Evolutionary conservation across 164 flowering plant genomes (phyloP).

Genomic region (Umbilicus rupestris): DNA sequence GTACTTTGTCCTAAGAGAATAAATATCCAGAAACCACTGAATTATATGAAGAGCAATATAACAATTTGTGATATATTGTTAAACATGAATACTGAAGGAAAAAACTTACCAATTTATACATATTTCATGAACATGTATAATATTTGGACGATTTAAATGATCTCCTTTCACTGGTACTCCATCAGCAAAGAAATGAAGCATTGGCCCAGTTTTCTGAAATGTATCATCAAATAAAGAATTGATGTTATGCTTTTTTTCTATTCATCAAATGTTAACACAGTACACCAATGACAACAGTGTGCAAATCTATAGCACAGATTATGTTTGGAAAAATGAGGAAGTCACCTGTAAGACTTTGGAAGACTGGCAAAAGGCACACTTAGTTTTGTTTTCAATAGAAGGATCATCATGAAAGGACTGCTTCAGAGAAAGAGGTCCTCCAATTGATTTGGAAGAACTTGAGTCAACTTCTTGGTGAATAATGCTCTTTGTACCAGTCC

Average conservation of each 20-base stretch:
- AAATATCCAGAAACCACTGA: not conserved
- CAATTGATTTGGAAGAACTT: constrained; percentile 4
- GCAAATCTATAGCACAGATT: not conserved
- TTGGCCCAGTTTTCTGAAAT: constrained; percentile 45
- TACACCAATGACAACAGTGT: not conserved
- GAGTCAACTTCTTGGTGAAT: not conserved
- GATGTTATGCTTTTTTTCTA: not conserved
- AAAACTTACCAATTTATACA: constrained; percentile 58
- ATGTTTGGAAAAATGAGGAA: not conserved
- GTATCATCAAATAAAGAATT: not conserved
- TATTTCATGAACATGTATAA: constrained; percentile 46
- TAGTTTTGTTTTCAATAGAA: constrained; percentile 5
- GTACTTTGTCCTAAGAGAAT: not conserved
- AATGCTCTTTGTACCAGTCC: constrained; percentile 4
- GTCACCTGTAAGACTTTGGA: constrained; percentile 38
- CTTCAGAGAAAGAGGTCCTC: constrained; percentile 5
- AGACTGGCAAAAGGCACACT: constrained; percentile 68
- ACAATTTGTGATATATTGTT: not conserved
- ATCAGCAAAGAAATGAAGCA: constrained; percentile 33
- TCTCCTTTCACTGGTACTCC: constrained; percentile 35
- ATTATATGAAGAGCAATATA: not conserved
- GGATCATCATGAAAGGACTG: not conserved
- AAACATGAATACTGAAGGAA: not conserved
- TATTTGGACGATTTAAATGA: constrained; percentile 20
- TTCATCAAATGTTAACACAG: not conserved